Percentiles rank a stretch among this genome's conserved stretches.
These are phyloP conservation scores for Penicillium goetzii DNA, from an alignment of 495 filamentous ascomycete genomes.

Conservation along the genomic window DNA sequence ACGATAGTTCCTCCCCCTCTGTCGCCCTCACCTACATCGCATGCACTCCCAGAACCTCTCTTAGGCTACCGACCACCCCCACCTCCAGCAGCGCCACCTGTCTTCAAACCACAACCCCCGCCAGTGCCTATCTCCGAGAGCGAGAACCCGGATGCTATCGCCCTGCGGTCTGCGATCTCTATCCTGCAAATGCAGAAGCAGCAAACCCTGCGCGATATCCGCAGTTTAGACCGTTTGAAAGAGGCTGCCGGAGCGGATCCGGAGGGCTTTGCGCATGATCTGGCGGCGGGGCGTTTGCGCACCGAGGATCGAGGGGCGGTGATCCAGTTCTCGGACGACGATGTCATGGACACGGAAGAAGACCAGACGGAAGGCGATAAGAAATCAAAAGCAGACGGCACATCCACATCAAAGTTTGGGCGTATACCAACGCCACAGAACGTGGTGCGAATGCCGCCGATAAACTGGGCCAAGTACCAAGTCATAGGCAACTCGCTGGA, in stretches of 20 bases:
- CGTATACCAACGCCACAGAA: slow-evolving; percentile 78
- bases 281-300: slow-evolving; percentile 58
- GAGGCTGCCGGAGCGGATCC: slow-evolving; percentile 67
- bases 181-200: slow-evolving; percentile 82
- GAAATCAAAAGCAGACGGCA: slow-evolving; percentile 30
- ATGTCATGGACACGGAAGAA: slow-evolving; percentile 43
- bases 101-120: slow-evolving; percentile 52
- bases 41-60: slow-evolving; percentile 11
- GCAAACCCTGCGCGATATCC: slow-evolving; percentile 72
- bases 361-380: slow-evolving; percentile 31
- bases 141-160: slow-evolving; percentile 81
- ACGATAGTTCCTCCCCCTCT: slow-evolving; percentile 44
- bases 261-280: slow-evolving; percentile 64
- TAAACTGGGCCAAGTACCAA: slow-evolving; percentile 91
- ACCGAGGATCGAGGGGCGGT: slow-evolving; percentile 44
- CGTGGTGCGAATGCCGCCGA: slow-evolving; percentile 77
- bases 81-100: slow-evolving; percentile 27
- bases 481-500: slow-evolving; percentile 80
- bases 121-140: slow-evolving; percentile 73
- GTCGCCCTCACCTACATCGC: slow-evolving; percentile 38
- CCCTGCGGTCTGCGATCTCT: slow-evolving; percentile 75
- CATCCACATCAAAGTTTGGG: slow-evolving; percentile 41
- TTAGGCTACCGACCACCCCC: slow-evolving; percentile 19
- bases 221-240: slow-evolving; percentile 64
- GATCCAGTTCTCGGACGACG: slow-evolving; percentile 45